These are phyloP conservation scores for Chrysoporthe deuterocubensis DNA, from an alignment of 2,329 filamentous ascomycete species.

Conservation along the genomic window DNA sequence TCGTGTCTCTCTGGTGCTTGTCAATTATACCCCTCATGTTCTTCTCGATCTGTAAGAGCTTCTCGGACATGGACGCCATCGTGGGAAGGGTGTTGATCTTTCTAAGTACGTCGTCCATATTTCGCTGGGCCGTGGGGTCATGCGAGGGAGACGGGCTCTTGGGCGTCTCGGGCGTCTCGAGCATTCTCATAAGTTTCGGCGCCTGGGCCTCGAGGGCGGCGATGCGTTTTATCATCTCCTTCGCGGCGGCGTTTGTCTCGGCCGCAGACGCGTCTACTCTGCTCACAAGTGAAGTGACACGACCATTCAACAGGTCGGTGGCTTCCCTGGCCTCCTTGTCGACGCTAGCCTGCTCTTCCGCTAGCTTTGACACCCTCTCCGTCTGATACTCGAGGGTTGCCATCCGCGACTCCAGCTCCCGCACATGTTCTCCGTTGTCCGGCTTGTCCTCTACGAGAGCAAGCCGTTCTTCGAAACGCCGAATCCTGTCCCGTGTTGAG, in stretches of 20 bases:
- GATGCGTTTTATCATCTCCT: not conserved
- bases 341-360: not conserved
- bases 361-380: not conserved
- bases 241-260: not conserved
- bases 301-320: not conserved
- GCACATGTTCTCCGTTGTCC: not conserved
- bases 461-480: no score
- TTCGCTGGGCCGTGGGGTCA: not conserved
- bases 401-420: constrained; percentile 1
- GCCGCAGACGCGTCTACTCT: not conserved
- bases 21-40: not conserved
- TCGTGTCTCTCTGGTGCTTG: not conserved
- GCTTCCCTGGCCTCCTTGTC: not conserved
- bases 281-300: not conserved
- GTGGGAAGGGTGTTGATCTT: constrained; percentile 11
- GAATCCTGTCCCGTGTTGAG: no score
- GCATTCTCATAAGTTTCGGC: not conserved
- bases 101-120: constrained; percentile 1
- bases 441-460: not conserved
- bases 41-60: not conserved
- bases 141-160: constrained; percentile 11
- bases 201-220: not conserved
- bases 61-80: not conserved
- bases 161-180: not conserved
- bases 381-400: not conserved